Evolutionary conservation across 257 asterid species (phyloP).

Genomic region (Solanum peruvianum): DNA sequence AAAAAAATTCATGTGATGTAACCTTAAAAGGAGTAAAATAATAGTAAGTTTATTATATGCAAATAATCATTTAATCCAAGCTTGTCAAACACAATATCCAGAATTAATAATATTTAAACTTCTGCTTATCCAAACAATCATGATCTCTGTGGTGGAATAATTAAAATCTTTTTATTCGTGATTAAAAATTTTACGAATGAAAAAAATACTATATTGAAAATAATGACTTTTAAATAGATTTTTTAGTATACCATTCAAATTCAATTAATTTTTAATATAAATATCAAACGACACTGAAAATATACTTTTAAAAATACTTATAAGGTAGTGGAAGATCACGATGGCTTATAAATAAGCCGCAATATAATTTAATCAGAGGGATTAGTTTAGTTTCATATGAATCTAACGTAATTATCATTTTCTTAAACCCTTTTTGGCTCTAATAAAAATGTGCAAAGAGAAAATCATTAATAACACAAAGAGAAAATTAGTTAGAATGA

Average conservation of each 20-base stretch:
- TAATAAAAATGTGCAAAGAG: not conserved
- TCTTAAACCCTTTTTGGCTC: not conserved
- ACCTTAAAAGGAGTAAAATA: not conserved
- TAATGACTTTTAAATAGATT: not conserved
- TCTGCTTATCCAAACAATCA: not conserved
- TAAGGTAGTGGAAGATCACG: not conserved
- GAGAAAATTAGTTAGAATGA: not conserved
- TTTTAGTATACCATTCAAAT: fast-evolving
- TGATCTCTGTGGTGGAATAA: not conserved
- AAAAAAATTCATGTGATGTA: not conserved
- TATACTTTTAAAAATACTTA: too few species aligned
- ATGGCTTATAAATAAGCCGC: not conserved
- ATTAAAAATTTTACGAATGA: not conserved
- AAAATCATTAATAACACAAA: not conserved
- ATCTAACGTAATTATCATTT: not conserved
- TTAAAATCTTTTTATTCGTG: not conserved
- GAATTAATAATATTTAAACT: not conserved
- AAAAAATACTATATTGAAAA: not conserved
- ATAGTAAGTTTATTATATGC: not conserved
- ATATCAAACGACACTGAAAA: not conserved
- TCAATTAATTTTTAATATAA: not conserved
- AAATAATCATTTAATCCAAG: not conserved
- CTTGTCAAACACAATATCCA: not conserved
- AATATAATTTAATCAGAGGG: not conserved
- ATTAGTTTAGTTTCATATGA: not conserved